A percentile compares a stretch with the other conserved stretches of the same genome.
Evolutionary conservation across 139 green algal species (phyloP).

Genomic region (Volvox africanus): DNA sequence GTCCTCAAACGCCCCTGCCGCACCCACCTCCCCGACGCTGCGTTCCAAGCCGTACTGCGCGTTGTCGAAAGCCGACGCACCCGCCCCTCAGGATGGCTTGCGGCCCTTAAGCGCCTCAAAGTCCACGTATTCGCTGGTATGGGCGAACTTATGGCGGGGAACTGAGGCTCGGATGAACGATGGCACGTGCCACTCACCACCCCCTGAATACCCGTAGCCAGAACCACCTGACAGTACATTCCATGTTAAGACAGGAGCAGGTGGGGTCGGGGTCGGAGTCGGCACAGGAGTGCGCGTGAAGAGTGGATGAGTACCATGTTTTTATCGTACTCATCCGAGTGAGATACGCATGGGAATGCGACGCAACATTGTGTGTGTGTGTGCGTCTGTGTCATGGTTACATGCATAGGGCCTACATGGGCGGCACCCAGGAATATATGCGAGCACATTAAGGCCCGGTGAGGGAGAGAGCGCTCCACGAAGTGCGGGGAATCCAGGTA

Average conservation of each 20-base stretch:
- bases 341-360: too few species aligned
- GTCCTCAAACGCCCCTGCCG: background rate
- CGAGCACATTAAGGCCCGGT: too few species aligned
- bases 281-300: background rate
- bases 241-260: background rate
- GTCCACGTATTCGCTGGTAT: constrained; percentile 57
- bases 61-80: constrained; percentile 61
- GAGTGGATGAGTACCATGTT: too few species aligned
- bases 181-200: constrained; percentile 66
- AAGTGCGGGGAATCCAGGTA: too few species aligned
- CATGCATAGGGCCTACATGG: too few species aligned
- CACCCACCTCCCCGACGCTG: constrained; percentile 48
- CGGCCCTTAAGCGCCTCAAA: constrained; percentile 53
- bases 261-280: too few species aligned
- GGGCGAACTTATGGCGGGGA: constrained; percentile 44
- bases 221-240: constrained; percentile 42
- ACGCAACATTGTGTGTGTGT: too few species aligned
- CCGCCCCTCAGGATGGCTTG: constrained; percentile 60
- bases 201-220: constrained; percentile 67
- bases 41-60: constrained; percentile 59
- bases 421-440: too few species aligned
- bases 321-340: too few species aligned
- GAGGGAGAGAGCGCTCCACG: too few species aligned
- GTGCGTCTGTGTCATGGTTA: too few species aligned
- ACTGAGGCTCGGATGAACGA: constrained; percentile 46